Conservation (phyloP, 2,329 filamentous ascomycete genomes). For the Pseudocercospora macadamiae region DNA sequence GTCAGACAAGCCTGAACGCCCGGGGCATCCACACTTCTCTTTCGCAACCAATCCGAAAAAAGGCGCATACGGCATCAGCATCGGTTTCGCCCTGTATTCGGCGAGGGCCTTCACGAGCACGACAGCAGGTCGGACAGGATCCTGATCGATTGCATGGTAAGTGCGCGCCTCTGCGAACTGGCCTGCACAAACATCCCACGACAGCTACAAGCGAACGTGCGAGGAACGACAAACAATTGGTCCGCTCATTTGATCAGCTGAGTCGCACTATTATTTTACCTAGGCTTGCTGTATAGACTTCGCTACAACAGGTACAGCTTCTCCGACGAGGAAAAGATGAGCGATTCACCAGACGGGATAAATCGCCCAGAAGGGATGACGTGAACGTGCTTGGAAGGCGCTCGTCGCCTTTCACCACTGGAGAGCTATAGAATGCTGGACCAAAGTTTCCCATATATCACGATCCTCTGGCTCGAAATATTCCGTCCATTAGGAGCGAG, state of each 20-base stretch:
- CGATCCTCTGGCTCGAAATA: conserved; percentile 8
- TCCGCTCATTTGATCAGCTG: not conserved
- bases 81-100: not conserved
- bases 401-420: conserved; percentile 1
- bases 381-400: not conserved
- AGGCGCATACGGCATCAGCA: not conserved
- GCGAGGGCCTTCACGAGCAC: too few relatives aligned
- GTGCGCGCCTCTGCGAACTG: not conserved
- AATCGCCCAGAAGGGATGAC: not conserved
- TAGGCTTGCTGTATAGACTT: not conserved
- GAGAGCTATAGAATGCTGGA: conserved; percentile 1
- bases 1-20: not conserved
- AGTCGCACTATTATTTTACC: not conserved
- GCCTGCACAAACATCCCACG: not conserved
- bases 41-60: not conserved
- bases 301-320: not conserved
- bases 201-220: not conserved
- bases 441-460: conserved; percentile 5
- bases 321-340: not conserved
- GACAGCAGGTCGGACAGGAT: not conserved
- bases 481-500: conserved; percentile 13
- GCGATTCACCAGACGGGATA: not conserved
- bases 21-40: not conserved
- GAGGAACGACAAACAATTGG: not conserved
- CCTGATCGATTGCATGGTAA: conserved; percentile 1